Conservation (phyloP, 805 yeast genomes). For the Wickerhamiella domercqiae region DNA sequence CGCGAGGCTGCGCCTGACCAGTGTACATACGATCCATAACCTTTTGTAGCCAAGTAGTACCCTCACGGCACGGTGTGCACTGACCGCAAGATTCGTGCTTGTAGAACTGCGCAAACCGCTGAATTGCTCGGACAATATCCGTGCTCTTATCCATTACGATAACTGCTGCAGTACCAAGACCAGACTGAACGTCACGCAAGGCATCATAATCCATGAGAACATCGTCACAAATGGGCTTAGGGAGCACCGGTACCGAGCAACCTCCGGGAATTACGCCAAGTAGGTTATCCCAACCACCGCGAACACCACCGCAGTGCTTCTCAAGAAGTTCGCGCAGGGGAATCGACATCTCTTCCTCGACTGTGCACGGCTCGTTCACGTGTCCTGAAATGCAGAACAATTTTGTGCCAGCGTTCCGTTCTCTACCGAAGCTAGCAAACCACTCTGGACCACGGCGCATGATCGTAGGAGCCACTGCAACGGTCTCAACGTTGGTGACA, state of each 20-base stretch:
- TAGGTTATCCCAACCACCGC: constrained; percentile 87
- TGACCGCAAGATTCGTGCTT: constrained; percentile 91
- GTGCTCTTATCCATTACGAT: constrained; percentile 82
- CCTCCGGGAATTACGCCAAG: constrained; percentile 86
- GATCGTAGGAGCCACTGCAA: constrained; percentile 79
- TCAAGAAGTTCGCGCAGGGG: constrained; percentile 71
- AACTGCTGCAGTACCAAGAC: constrained; percentile 86
- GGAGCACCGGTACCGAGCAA: constrained; percentile 70
- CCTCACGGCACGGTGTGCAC: constrained; percentile 91
- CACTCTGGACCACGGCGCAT: constrained; percentile 79
- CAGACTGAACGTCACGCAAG: constrained; percentile 68
- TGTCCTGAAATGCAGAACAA: constrained; percentile 79
- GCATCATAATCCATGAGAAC: constrained; percentile 83
- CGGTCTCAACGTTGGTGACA: constrained; percentile 83
- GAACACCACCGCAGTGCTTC: constrained; percentile 80
- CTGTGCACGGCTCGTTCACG: constrained; percentile 84
- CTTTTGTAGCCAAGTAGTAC: constrained; percentile 70
- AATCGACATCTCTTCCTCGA: constrained; percentile 88
- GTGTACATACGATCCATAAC: constrained; percentile 69
- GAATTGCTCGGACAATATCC: constrained; percentile 73
- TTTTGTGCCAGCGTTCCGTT: constrained; percentile 71
- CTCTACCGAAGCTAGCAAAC: constrained; percentile 75
- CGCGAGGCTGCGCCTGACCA: constrained; percentile 70
- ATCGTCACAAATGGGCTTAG: constrained; percentile 47
- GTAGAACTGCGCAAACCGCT: constrained; percentile 69